Percentiles rank a stretch among this genome's conserved stretches.
Conservation (phyloP, 805 yeast species). For the Saccharomycopsis selenospora region DNA sequence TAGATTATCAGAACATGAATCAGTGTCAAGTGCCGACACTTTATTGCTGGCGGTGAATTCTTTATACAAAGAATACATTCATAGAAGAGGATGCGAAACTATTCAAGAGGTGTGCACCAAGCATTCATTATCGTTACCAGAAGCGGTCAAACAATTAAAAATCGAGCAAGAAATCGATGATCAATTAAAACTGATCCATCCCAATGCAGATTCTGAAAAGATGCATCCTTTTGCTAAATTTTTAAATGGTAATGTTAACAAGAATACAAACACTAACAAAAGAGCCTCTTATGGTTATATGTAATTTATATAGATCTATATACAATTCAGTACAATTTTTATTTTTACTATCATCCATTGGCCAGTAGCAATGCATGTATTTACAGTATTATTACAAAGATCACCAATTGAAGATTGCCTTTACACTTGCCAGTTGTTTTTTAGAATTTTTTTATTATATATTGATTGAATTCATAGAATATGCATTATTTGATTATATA, state of each 20-base stretch:
- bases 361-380: no score
- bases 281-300: not conserved
- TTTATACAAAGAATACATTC: constrained; percentile 17
- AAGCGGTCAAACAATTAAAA: constrained; percentile 17
- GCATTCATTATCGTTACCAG: constrained; percentile 13
- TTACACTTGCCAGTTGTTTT: no score
- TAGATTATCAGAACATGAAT: not conserved
- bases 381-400: no score
- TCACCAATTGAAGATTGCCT: no score
- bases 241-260: not conserved
- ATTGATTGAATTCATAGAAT: constrained; percentile 3
- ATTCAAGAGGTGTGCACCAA: constrained; percentile 18
- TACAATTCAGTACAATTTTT: not conserved
- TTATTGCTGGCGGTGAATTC: constrained; percentile 21
- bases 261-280: no score
- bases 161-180: constrained; percentile 5
- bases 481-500: constrained; percentile 3
- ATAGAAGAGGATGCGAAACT: constrained; percentile 11
- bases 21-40: constrained; percentile 6
- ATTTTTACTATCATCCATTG: not conserved
- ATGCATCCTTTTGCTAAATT: not conserved
- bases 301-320: not conserved
- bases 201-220: not conserved
- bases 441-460: no score
- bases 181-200: not conserved